Evolutionary conservation across 1,284 basidiomycete species (phyloP), one percentile per base, ranked within the genome.

Genomic region (Schizophyllum amplum): DNA sequence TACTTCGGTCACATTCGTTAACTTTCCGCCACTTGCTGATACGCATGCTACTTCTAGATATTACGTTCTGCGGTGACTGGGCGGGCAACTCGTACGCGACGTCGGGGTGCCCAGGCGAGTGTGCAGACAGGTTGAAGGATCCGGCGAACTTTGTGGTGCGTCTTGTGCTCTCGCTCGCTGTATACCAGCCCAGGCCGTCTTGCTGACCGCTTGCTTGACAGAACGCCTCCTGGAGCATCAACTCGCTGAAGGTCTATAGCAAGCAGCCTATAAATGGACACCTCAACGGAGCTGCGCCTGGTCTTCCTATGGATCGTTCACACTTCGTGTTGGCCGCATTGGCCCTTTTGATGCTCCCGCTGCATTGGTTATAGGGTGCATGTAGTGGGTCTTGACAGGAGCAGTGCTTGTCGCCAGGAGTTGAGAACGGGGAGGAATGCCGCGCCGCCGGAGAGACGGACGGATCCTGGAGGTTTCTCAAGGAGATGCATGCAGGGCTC

Each of bases 51-150:
- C 22, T 26, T 25, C 15, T 51, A 88, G 88, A 91, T 67, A 90
- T 91, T 60, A 91, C 88, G 9, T 89, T 90, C 64, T 91, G 88
- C 63, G 87, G 89, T 62, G 87, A 89, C 68, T 90, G 88, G 88
- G 90, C 88, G 4, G 89, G 88, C 47, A 86, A 87, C 66, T 83
- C 83, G 2, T 91, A 88, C 65, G 75, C 78, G 7, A 84, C 83
- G 4, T 83, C 86, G 1, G 79, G 80, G 21, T 92, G 88, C 65
- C 84, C 87, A 5, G 90, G 89, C 47, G 84, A 86, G 48, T 92
- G 90, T 64, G 66, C 75, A 13, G 75, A 81, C 21, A 75, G 76
- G 57, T 68, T 92, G 42, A 81, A 77, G 74, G 77, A 90, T 64
- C 87, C 88, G 1, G 67, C 66, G 1, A 91, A 91, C 68, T 88